A percentile compares a stretch with the other conserved stretches of the same genome.
Conservation (phyloP, 192 early-diverging fungal species). For the Entomortierella lignicola region DNA sequence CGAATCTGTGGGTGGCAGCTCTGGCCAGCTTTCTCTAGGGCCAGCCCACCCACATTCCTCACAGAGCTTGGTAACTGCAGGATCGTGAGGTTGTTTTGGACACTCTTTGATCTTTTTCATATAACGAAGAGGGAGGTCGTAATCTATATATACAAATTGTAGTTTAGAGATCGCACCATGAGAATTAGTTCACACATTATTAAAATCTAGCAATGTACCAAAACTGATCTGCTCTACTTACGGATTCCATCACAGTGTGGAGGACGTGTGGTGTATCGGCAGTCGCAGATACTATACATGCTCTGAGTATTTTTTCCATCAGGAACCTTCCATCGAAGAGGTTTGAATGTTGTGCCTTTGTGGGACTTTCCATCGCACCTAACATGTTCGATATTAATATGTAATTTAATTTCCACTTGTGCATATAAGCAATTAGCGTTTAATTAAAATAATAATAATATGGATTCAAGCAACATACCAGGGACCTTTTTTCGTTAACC, state of each 20-base stretch:
- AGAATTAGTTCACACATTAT: not conserved
- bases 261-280: slow-evolving; percentile 42
- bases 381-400: not conserved
- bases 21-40: slow-evolving; percentile 46
- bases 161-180: not conserved
- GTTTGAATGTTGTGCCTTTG: slow-evolving; percentile 49
- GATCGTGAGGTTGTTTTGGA: slow-evolving; percentile 39
- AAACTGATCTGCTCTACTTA: too few relatives aligned
- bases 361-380: slow-evolving; percentile 55
- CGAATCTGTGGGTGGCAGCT: slow-evolving; percentile 31
- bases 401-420: not conserved
- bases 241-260: slow-evolving; percentile 51
- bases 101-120: slow-evolving; percentile 48
- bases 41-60: slow-evolving; percentile 53
- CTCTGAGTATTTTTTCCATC: slow-evolving; percentile 34
- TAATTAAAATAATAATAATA: not conserved
- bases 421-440: not conserved
- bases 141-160: slow-evolving; percentile 27
- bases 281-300: slow-evolving; percentile 51
- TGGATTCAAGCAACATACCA: slow-evolving; percentile 17
- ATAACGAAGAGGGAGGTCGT: slow-evolving; percentile 42
- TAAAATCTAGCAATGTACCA: too few relatives aligned
- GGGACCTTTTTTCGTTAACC: slow-evolving; percentile 48
- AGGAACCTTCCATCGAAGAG: slow-evolving; percentile 38
- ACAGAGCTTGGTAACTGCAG: slow-evolving; percentile 44